A percentile compares a stretch with the other conserved stretches of the same genome.
Evolutionary conservation across 768 basidiomycete genomes (phyloP).

Genomic region (Mycena rosella): DNA sequence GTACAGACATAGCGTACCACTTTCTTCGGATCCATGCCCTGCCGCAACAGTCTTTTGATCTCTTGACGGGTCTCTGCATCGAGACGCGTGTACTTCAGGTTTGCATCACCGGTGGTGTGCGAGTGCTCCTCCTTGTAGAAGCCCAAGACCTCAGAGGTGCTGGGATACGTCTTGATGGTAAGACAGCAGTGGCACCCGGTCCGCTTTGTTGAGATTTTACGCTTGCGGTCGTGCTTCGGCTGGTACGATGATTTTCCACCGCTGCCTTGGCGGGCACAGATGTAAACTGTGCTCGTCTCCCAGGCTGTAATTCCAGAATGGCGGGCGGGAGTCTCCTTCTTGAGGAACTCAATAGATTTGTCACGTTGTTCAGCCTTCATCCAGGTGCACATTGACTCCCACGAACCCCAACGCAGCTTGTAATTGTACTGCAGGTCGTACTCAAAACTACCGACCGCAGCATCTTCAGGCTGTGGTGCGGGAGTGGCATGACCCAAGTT

Average conservation of each 20-base stretch:
- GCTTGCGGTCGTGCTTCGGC: not conserved
- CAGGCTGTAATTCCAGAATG: not conserved
- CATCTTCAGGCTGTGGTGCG: not conserved
- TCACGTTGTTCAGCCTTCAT: not conserved
- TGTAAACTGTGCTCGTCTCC: not conserved
- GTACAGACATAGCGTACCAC: not conserved
- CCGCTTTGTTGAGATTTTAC: not conserved
- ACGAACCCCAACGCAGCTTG: not conserved
- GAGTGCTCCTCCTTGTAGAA: not conserved
- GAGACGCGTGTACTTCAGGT: not conserved
- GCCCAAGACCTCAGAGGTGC: not conserved
- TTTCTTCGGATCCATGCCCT: not conserved
- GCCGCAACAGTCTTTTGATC: not conserved
- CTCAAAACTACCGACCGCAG: not conserved
- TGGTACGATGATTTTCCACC: not conserved
- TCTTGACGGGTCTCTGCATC: not conserved
- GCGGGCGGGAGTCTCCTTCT: not conserved
- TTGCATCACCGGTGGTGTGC: not conserved
- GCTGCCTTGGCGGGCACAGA: not conserved
- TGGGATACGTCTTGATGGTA: not conserved
- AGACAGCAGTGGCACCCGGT: not conserved
- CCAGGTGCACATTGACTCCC: not conserved
- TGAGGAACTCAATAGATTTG: slow-evolving; percentile 2
- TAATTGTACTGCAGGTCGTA: not conserved
- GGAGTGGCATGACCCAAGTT: not conserved